phyloP scores from a whole-genome alignment of 108 stramenopile genomes.

The Pseudonitzschia pungens region DNA sequence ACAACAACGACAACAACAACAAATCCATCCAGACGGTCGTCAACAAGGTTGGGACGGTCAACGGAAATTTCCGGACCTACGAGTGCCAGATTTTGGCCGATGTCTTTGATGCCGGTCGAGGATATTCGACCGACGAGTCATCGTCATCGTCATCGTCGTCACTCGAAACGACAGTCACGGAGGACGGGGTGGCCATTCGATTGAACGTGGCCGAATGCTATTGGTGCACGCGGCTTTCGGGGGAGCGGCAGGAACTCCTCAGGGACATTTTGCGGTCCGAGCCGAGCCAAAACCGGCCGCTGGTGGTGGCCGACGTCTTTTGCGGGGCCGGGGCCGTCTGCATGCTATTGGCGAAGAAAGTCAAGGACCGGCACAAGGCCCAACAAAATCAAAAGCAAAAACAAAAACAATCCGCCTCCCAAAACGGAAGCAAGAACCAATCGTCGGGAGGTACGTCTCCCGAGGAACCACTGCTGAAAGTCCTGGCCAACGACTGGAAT shows the following conservation, averaged over 20 bases:
- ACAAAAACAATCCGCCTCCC: neutral
- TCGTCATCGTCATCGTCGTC: neutral
- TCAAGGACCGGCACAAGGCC: constrained; percentile 27
- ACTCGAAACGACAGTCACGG: constrained; percentile 65
- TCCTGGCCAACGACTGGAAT: constrained; percentile 92
- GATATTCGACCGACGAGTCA: no score
- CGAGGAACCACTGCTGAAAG: neutral
- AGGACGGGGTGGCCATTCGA: constrained; percentile 72
- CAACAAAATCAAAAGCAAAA: neutral
- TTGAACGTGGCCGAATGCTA: constrained; percentile 94
- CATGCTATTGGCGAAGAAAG: constrained; percentile 61
- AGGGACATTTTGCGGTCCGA: constrained; percentile 42
- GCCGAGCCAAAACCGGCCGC: neutral
- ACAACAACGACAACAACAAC: constrained; percentile 25
- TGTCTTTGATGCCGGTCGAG: no score
- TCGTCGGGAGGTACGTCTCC: no score
- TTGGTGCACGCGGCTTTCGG: constrained; percentile 91
- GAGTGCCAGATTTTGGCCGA: constrained; percentile 87
- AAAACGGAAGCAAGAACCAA: neutral
- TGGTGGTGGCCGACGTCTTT: constrained; percentile 89
- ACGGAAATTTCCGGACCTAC: constrained; percentile 92
- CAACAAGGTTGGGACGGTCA: constrained; percentile 91
- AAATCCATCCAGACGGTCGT: constrained; percentile 85
- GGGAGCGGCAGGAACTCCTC: constrained; percentile 82
- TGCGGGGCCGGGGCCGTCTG: constrained; percentile 97